phyloP scores from a whole-genome alignment of 2,329 filamentous ascomycete species.

The Xylariales sp. region DNA sequence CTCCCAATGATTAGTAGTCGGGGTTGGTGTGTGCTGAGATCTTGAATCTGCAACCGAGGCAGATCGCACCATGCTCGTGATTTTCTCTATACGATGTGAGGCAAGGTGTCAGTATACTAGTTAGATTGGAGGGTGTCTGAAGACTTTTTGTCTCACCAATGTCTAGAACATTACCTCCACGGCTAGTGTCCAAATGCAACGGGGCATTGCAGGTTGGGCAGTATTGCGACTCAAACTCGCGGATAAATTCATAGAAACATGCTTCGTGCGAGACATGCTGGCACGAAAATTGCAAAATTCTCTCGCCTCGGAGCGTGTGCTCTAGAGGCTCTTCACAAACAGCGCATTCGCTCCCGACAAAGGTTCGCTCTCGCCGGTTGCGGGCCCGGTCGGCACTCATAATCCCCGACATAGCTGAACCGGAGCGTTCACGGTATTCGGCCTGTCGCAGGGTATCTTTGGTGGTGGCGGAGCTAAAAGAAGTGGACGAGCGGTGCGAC shows the following conservation, averaged over 20 bases:
- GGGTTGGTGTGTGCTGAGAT: slow-evolving; percentile 46
- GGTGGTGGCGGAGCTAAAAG: slow-evolving; percentile 30
- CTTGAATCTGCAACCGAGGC: slow-evolving; percentile 64
- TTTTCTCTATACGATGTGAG: slow-evolving; percentile 76
- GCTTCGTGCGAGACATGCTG: slow-evolving; percentile 97
- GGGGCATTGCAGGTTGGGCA: slow-evolving; percentile 93
- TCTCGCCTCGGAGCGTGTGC: slow-evolving; percentile 89
- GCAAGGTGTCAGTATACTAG: too few species aligned
- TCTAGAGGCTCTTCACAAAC: slow-evolving; percentile 96
- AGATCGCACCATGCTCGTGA: slow-evolving; percentile 87
- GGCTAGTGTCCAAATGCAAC: slow-evolving; percentile 84
- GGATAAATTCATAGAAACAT: slow-evolving; percentile 98
- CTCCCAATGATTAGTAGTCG: slow-evolving; percentile 67
- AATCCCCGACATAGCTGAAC: slow-evolving; percentile 53
- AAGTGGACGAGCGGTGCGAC: slow-evolving; percentile 34
- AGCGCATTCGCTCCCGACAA: slow-evolving; percentile 90
- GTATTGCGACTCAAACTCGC: slow-evolving; percentile 88
- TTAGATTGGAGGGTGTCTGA: too few species aligned
- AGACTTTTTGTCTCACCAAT: slow-evolving; percentile 66
- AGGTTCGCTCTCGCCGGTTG: slow-evolving; percentile 83
- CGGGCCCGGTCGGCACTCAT: slow-evolving; percentile 74
- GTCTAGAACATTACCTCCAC: slow-evolving; percentile 88
- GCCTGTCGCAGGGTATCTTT: slow-evolving; percentile 26
- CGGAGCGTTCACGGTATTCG: slow-evolving; percentile 17
- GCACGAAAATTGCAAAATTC: slow-evolving; percentile 93